Conservation (phyloP, 2,329 filamentous ascomycete species). For the Bipolaris sorokiniana region DNA sequence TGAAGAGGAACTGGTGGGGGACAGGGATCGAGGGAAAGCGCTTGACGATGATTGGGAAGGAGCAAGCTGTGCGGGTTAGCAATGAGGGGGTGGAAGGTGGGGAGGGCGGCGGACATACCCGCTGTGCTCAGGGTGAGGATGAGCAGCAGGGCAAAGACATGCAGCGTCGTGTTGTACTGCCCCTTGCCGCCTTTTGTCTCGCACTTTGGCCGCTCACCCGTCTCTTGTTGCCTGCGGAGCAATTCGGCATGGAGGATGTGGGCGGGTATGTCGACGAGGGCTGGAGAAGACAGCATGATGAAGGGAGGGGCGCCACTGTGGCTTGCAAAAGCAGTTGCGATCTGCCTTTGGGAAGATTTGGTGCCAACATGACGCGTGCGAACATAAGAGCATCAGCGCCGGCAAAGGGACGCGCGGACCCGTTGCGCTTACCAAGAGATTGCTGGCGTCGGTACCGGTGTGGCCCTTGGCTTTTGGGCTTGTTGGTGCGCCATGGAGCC, state of each 20-base stretch:
- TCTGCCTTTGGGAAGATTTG: constrained; percentile 28
- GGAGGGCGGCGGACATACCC: constrained; percentile 45
- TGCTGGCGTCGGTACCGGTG: constrained; percentile 27
- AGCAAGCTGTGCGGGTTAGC: constrained; percentile 45
- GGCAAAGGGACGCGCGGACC: constrained; percentile 10
- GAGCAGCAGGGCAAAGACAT: constrained; percentile 64
- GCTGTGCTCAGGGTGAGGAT: constrained; percentile 63
- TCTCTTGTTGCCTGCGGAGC: constrained; percentile 53
- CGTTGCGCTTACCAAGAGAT: constrained; percentile 15
- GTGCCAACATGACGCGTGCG: constrained; percentile 29
- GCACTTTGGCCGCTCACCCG: constrained; percentile 56
- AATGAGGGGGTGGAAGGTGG: neutral
- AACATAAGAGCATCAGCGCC: constrained; percentile 9
- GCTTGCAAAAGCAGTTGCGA: constrained; percentile 5
- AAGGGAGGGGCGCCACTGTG: constrained; percentile 16
- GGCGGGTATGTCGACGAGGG: constrained; percentile 48
- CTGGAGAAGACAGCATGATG: constrained; percentile 23
- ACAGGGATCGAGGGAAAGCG: constrained; percentile 48
- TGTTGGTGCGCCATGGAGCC: neutral
- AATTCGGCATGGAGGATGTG: constrained; percentile 58
- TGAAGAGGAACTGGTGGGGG: constrained; percentile 50
- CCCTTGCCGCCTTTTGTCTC: constrained; percentile 56
- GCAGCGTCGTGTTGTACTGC: constrained; percentile 61
- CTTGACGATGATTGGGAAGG: constrained; percentile 50
- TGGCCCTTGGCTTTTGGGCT: constrained; percentile 22